These are phyloP conservation scores for Aspergillus bridgeri DNA, from an alignment of 495 filamentous ascomycete genomes.

Conservation along the genomic window DNA sequence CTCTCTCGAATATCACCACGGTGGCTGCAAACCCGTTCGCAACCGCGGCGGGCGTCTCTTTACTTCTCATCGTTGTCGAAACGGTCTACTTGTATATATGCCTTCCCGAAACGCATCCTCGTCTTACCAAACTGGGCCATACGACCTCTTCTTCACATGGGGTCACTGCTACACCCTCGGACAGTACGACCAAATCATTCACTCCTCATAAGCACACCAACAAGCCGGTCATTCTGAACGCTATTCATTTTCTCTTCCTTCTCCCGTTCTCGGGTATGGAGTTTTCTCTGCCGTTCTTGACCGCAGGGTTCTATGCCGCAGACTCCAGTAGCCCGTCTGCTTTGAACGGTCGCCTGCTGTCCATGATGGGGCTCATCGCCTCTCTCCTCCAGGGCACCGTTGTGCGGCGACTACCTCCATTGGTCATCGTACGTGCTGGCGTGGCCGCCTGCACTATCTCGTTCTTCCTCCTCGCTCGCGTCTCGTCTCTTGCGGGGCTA, in stretches of 20 bases:
- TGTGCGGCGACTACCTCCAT: slow-evolving; percentile 74
- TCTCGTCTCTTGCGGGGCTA: slow-evolving; percentile 60
- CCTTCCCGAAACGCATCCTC: slow-evolving; percentile 85
- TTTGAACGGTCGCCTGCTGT: slow-evolving; percentile 82
- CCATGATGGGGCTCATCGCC: slow-evolving; percentile 89
- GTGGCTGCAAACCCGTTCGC: slow-evolving; percentile 91
- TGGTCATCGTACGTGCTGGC: slow-evolving; percentile 73
- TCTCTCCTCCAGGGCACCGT: slow-evolving; percentile 84
- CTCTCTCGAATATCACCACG: slow-evolving; percentile 65
- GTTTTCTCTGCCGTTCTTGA: slow-evolving; percentile 91
- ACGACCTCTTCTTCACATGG: slow-evolving; percentile 13
- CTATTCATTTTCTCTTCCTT: slow-evolving; percentile 85
- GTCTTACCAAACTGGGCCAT: slow-evolving; percentile 32
- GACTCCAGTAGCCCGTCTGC: slow-evolving; percentile 54
- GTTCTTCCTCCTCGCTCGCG: slow-evolving; percentile 74
- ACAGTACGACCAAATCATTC: slow-evolving; percentile 1
- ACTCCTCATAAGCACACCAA: slow-evolving; percentile 57
- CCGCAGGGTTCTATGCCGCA: slow-evolving; percentile 77
- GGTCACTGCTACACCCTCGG: background rate
- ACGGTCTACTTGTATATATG: slow-evolving; percentile 82
- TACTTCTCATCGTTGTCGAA: slow-evolving; percentile 78
- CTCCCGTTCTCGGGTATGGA: slow-evolving; percentile 98
- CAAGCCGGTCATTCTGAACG: slow-evolving; percentile 76
- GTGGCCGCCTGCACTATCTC: slow-evolving; percentile 71
- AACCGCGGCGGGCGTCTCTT: slow-evolving; percentile 78